Evolutionary conservation across 140 eudicot species (phyloP), one percentile per base, ranked within the genome.

Genomic region (Bidens hawaiensis): DNA sequence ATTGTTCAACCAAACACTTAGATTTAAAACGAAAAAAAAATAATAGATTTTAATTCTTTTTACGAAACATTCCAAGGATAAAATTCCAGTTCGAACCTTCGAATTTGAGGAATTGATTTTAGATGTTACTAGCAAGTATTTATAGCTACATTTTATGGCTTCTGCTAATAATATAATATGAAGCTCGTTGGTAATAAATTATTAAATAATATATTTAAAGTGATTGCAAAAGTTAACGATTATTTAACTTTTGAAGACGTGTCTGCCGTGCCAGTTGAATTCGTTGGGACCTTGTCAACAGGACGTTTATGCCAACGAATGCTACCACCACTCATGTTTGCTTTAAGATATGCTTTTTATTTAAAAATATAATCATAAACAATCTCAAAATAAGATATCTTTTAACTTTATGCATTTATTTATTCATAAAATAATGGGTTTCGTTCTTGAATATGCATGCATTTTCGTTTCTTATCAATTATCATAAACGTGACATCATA

Each of bases 221-320:
- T 22, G 40, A 23, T 66, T 31, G 49, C 3, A 59, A 60, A 70
- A 60, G 69, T 49, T 23, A 60, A 31, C 22, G 42, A 49, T 49
- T 24, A 57, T 13, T 18, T 65, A 62, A 62, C 62, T 27, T 51
- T 47, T 66, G 17, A 25, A 11, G 50, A 10, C n/a, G 22, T 55
- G 61, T 64, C 50, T 46, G 69, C 68, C 73, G 73, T 57, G 68
- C 62, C 67, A 28, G 68, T 56, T 73, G 78, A 73, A 65, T 47
- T 48, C 49, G 78, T 73, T 65, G 68, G 72, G 62, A 38, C 62
- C 15, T 66, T 62, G 78, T 67, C 78, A 73, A 38, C 19, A 50
- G 68, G 73, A 65, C 78, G 73, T 65, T 65, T n/a, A 65, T 73
- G 78, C 67, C 78, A 64, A 64, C 54, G 48, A 72, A 36, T 56